Conservation (phyloP, 257 asterid genomes). For the Solanum appendiculatum region DNA sequence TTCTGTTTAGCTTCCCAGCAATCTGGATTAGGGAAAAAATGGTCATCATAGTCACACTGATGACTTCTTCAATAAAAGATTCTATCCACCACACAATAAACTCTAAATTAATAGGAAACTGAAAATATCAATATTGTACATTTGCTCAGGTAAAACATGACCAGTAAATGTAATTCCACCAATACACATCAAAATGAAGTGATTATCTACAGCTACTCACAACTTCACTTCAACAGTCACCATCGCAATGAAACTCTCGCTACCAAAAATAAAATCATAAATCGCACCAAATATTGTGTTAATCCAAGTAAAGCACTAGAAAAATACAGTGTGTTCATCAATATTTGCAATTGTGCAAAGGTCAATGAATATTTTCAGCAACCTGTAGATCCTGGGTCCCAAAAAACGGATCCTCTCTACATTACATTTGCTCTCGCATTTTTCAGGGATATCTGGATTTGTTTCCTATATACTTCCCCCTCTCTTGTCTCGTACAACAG, state of each 20-base stretch:
- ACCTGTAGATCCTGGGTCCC: not conserved
- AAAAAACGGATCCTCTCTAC: not conserved
- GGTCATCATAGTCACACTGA: not conserved
- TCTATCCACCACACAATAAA: not conserved
- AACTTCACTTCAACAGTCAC: not conserved
- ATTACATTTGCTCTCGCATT: not conserved
- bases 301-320: not conserved
- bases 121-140: not conserved
- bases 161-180: not conserved
- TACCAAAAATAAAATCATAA: not conserved
- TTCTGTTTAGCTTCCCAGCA: constrained; percentile 81
- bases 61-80: not conserved
- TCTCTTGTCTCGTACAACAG: not conserved
- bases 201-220: not conserved
- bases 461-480: not conserved
- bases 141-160: not conserved
- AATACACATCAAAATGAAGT: not conserved
- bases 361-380: not conserved
- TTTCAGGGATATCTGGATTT: not conserved
- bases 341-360: not conserved
- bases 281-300: not conserved
- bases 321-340: not conserved
- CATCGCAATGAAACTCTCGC: not conserved
- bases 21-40: constrained; percentile 37
- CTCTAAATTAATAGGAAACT: not conserved